Base-by-base conservation (phyloP, 768 basidiomycete species). In the Mrakia frigida region DNA sequence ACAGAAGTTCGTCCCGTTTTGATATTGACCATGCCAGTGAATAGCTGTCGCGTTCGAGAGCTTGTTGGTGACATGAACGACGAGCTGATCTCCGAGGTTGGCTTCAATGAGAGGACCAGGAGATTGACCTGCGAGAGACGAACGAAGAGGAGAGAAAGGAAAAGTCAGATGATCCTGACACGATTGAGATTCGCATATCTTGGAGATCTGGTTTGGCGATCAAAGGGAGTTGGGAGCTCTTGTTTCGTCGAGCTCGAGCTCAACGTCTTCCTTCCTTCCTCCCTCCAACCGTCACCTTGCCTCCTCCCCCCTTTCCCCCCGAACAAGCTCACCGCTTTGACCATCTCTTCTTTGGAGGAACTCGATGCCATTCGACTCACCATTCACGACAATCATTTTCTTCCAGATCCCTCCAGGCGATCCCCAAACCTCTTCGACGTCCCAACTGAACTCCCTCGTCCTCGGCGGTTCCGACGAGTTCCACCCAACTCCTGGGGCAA, bases 1-100 rank as follows among this genome's bases (percentile, higher is more conserved):
- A 50, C 46, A 87, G 77, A 83, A 87, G 74, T 85, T 85, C 0
- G 87, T 87, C 43, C 65, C 39, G 39, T 79, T 77, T 69, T 80
- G 80, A 41, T 70, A 73, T 33, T 71, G 77, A 2, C 80, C 80
- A 46, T 80, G 80, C 80, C 80, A 80, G 53, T 80, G 80, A 52
- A 80, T 78, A 14, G 79, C 37, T 0, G 76, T 77, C 31, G 52
- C 25, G 31, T 59, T 69, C 31, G 73, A 69, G 25, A 80, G 33
- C 9, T 7, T 13, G 65, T 80, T 80, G 1, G 56, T 65, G 25
- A 73, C 75, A 4, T 23, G 60, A 56, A 53, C 43, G 31, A 77
- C 25, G 6, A 78, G 31, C 0, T 73, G 71, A 53, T 80, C 80
- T 10, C 75, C 77, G 21, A 59, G 21, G 59, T 80, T 79, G 11